Percentiles rank a stretch among this genome's conserved stretches.
phyloP scores from a whole-genome alignment of 148 eudicot species.

The Dianthus caryophyllus region DNA sequence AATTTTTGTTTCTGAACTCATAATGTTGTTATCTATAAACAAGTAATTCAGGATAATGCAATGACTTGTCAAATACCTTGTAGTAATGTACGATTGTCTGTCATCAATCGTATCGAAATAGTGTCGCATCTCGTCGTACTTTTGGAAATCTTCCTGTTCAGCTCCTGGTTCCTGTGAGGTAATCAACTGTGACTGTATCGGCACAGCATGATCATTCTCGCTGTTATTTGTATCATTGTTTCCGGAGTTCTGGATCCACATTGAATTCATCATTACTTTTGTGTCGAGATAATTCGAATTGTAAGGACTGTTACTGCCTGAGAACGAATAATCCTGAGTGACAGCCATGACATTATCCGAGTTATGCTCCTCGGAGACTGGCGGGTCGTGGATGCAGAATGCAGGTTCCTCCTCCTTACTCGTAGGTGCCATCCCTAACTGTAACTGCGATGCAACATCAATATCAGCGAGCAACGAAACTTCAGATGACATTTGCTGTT shows the following conservation, averaged over 20 bases:
- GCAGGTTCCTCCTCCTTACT: conserved; percentile 2
- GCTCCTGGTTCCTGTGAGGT: conserved; percentile 19
- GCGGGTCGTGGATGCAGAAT: conserved; percentile 7
- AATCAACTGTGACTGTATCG: conserved; percentile 37
- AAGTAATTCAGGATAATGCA: not conserved
- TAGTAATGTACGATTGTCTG: conserved; percentile 57
- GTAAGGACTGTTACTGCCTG: conserved; percentile 31
- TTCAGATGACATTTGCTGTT: conserved; percentile 30
- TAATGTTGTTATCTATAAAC: not conserved
- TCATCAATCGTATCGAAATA: conserved; percentile 68
- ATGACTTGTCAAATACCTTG: conserved; percentile 37
- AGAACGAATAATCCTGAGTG: conserved; percentile 36
- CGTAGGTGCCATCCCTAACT: conserved; percentile 42
- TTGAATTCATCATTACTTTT: conserved; percentile 36
- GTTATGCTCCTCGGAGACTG: conserved; percentile 1
- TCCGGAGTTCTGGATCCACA: conserved; percentile 43
- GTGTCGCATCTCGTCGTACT: conserved; percentile 54
- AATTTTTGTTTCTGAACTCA: not conserved
- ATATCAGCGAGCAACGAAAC: conserved; percentile 5
- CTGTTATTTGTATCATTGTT: conserved; percentile 18
- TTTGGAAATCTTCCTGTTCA: conserved; percentile 42
- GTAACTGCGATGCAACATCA: conserved; percentile 39
- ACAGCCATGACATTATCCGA: conserved; percentile 25
- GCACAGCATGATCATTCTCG: conserved; percentile 24
- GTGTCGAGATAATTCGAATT: conserved; percentile 32